Conservation (phyloP, 805 yeast species). For the Ogataea ramenticola region DNA sequence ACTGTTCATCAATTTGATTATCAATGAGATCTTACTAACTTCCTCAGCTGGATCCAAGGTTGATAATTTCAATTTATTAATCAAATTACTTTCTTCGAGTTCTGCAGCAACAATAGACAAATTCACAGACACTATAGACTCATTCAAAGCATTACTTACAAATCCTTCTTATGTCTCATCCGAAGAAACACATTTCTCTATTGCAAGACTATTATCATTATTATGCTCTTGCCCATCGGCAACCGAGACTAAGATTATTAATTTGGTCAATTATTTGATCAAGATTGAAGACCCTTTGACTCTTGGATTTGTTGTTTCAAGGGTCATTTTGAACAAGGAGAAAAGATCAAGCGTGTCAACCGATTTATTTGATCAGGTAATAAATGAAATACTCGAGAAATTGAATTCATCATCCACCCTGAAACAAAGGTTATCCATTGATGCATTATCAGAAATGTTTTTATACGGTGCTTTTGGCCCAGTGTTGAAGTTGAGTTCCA, state of each 20-base stretch:
- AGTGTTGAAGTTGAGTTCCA: conserved; percentile 2
- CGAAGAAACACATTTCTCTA: conserved; percentile 15
- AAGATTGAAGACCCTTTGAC: conserved; percentile 19
- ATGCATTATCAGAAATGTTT: conserved; percentile 35
- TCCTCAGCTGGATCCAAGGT: background rate
- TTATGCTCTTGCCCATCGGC: conserved; percentile 30
- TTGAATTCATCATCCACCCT: conserved; percentile 12
- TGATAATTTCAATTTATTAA: conserved; percentile 2
- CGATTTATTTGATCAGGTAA: conserved; percentile 3
- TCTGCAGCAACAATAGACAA: conserved; percentile 6
- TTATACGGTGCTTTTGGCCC: conserved; percentile 42
- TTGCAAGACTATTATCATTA: conserved; percentile 21
- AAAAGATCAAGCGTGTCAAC: conserved; percentile 15
- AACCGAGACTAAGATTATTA: conserved; percentile 7
- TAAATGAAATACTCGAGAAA: conserved; percentile 4
- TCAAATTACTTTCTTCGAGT: conserved; percentile 21
- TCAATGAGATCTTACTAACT: conserved; percentile 16
- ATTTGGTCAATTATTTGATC: conserved; percentile 5
- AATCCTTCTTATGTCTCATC: conserved; percentile 11
- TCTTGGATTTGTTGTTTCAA: conserved; percentile 38
- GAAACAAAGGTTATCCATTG: conserved; percentile 25
- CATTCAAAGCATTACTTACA: conserved; percentile 8
- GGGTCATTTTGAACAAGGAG: conserved; percentile 26
- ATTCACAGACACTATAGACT: conserved; percentile 7
- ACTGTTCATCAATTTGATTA: conserved; percentile 24